Conservation (phyloP, 139 green algal genomes). For the Chlamydomonas sphaeroides region DNA sequence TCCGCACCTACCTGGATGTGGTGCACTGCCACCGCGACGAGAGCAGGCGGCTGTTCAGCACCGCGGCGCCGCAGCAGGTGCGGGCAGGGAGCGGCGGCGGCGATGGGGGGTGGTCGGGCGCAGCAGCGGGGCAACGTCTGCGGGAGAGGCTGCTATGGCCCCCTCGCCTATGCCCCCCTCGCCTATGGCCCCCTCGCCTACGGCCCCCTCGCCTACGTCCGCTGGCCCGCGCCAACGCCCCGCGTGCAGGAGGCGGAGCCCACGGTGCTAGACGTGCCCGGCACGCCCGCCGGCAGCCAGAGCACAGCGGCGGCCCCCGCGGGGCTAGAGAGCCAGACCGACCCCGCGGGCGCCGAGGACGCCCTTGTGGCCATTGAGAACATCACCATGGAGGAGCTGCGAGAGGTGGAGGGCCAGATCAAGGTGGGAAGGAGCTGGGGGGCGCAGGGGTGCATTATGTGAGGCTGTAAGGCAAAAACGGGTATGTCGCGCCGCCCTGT, state of each 20-base stretch:
- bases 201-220: too few species aligned
- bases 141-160: too few species aligned
- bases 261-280: constrained; percentile 14
- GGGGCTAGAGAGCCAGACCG: not conserved
- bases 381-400: constrained; percentile 35
- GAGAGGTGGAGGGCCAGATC: constrained; percentile 55
- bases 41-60: constrained; percentile 63
- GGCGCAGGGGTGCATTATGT: not conserved
- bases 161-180: too few species aligned
- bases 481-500: too few species aligned
- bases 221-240: too few species aligned
- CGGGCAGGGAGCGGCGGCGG: too few species aligned
- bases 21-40: constrained; percentile 83
- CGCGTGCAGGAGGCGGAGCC: constrained; percentile 35
- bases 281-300: constrained; percentile 38
- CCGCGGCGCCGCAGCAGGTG: constrained; percentile 26
- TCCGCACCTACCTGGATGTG: constrained; percentile 91
- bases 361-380: constrained; percentile 28
- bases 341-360: not conserved
- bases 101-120: too few species aligned
- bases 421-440: constrained; percentile 18
- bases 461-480: too few species aligned
- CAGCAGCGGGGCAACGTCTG: too few species aligned
- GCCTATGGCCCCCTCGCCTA: too few species aligned
- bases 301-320: too few species aligned